Evolutionary conservation across 2,329 filamentous ascomycete species (phyloP), one percentile per base, ranked within the genome.

Genomic region (Colletotrichum filicis): DNA sequence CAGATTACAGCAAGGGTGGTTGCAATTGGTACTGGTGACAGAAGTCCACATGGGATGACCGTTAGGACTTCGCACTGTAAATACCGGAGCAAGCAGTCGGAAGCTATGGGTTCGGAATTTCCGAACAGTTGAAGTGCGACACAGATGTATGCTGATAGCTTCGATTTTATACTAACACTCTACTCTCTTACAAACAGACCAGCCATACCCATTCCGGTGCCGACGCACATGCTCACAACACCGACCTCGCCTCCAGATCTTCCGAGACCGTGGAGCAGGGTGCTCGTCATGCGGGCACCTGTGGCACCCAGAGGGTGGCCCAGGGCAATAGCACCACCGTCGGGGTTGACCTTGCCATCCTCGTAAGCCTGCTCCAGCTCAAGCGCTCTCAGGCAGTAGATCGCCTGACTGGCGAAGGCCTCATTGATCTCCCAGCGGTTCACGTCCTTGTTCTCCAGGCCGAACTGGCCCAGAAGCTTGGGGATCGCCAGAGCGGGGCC

Each of bases 361-460:
- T 92, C 88, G 84, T 87, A 91, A 76, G 79, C 90, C 78, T 84
- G 80, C 81, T 91, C 91, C 24, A 96, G 84, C 0, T 92, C 93
- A 12, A 97, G 80, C 78, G 91, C 88, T 73, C 94, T 86, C 58
- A 96, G 84, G 77, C 93, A 95, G 83, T 97, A 88, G 5, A 93
- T 82, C 1, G 89, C 86, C 82, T 92, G 91, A 77, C 89, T 91
- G 3, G 91, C 91, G 82, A 92, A 92, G 7, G 91, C 91, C 88
- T 98, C 95, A 82, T 98, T 98, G 82, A 98, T 93, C 86, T 98
- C 95, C 95, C 95, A 98, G 11, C 97, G 86, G 46, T 92, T 89
- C 0, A 98, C 90, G 71, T 98, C 94, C 2, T 87, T 85, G 14
- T 86, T 92, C 56, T 84, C 80, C 16, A 98, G 81, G 0, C 92